Evolutionary conservation across 148 eudicot species (phyloP).

Genomic region (Cornus suecica): DNA sequence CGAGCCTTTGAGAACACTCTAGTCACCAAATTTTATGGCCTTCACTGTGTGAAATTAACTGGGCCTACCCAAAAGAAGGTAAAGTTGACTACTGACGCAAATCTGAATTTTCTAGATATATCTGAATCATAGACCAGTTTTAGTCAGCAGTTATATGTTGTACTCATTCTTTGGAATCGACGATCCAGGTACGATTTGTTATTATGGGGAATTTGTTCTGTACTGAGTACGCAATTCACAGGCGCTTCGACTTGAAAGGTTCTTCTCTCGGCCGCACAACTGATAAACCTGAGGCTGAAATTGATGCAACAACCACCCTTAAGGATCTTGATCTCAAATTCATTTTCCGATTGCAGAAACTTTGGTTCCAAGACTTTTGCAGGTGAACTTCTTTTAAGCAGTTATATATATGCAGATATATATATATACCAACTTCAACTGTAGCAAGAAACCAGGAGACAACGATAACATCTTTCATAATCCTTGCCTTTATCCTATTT

Average conservation of each 20-base stretch:
- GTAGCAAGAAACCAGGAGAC: too few species aligned
- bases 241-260: constrained; percentile 90
- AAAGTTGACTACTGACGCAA: constrained; percentile 4
- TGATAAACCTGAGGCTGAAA: constrained; percentile 79
- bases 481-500: too few species aligned
- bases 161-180: background rate
- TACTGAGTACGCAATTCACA: constrained; percentile 69
- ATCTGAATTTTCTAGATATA: too few species aligned
- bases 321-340: constrained; percentile 97
- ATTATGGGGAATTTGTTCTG: constrained; percentile 96
- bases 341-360: constrained; percentile 68
- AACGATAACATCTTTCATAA: too few species aligned
- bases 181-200: constrained; percentile 73
- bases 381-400: constrained; percentile 35
- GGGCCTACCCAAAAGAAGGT: constrained; percentile 88
- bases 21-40: constrained; percentile 79
- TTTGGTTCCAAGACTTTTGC: constrained; percentile 92
- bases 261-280: constrained; percentile 91
- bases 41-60: constrained; percentile 87
- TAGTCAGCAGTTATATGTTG: background rate
- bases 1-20: constrained; percentile 84
- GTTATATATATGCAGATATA: too few species aligned
- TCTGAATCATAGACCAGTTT: background rate
- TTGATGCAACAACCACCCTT: constrained; percentile 83
- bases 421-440: too few species aligned